Conservation (phyloP, 805 yeast species). For the Cyberlindnera mycetangii region DNA sequence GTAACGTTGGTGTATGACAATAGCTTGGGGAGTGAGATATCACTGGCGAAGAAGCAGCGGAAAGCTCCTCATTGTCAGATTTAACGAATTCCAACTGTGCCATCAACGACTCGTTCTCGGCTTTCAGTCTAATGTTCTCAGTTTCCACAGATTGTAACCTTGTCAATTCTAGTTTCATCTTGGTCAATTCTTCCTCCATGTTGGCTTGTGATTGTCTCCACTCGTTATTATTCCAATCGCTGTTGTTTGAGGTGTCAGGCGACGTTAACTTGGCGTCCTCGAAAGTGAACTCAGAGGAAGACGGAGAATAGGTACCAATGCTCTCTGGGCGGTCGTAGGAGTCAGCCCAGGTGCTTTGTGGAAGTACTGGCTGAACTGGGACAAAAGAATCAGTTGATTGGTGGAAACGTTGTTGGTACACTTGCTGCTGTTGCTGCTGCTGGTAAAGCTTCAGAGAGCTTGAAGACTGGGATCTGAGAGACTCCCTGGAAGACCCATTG, state of each 20-base stretch:
- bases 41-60: neutral
- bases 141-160: constrained; percentile 9
- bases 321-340: neutral
- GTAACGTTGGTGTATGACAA: neutral
- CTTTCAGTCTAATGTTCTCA: constrained; percentile 13
- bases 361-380: constrained; percentile 3
- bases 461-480: constrained; percentile 4
- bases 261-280: constrained; percentile 11
- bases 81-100: constrained; percentile 2
- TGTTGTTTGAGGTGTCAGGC: constrained; percentile 10
- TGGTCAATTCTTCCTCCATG: constrained; percentile 3
- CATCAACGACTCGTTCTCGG: constrained; percentile 10
- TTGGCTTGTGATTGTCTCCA: constrained; percentile 8
- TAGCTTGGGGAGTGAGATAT: neutral
- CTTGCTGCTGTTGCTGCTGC: constrained; percentile 5
- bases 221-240: constrained; percentile 5
- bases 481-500: constrained; percentile 2
- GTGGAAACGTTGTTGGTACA: neutral
- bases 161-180: constrained; percentile 11
- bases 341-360: constrained; percentile 14
- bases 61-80: neutral
- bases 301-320: constrained; percentile 11
- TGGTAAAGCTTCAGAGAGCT: neutral
- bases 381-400: neutral
- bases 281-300: constrained; percentile 11